These are phyloP conservation scores for Boletus rex-veris DNA, from an alignment of 768 basidiomycete genomes.

Conservation along the genomic window DNA sequence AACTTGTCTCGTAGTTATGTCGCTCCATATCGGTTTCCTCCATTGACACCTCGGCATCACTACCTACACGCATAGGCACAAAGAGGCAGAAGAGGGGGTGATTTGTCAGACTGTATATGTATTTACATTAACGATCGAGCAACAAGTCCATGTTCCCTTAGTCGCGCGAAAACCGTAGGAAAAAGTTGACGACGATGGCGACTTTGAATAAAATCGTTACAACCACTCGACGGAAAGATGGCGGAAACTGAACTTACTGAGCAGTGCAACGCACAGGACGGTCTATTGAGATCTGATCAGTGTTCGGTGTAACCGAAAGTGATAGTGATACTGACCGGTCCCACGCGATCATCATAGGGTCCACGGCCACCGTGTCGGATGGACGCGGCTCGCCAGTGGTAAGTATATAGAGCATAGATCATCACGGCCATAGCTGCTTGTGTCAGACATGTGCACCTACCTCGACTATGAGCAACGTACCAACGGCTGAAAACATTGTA, in stretches of 20 bases:
- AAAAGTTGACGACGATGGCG: slow-evolving; percentile 81
- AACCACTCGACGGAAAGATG: not conserved
- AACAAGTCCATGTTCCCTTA: slow-evolving; percentile 10
- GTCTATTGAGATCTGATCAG: slow-evolving; percentile 47
- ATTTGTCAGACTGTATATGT: slow-evolving; percentile 7
- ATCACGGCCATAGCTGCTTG: slow-evolving; percentile 88
- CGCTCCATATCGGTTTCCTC: slow-evolving; percentile 75
- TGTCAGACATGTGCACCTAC: slow-evolving; percentile 9
- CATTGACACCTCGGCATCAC: slow-evolving; percentile 60
- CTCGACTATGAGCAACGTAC: slow-evolving; percentile 41
- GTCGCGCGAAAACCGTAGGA: slow-evolving; percentile 65
- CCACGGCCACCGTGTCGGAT: slow-evolving; percentile 90
- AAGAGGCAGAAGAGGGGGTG: slow-evolving; percentile 59
- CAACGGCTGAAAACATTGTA: slow-evolving; percentile 92
- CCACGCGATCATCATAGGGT: slow-evolving; percentile 94
- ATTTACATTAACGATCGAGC: slow-evolving; percentile 14
- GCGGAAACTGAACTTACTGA: slow-evolving; percentile 45
- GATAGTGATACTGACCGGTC: slow-evolving; percentile 65
- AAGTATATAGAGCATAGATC: slow-evolving; percentile 92
- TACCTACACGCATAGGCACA: slow-evolving; percentile 46
- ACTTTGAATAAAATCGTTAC: slow-evolving; percentile 40
- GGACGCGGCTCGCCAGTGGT: slow-evolving; percentile 93
- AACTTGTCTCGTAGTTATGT: slow-evolving; percentile 38
- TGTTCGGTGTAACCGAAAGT: slow-evolving; percentile 4
- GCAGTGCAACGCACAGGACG: slow-evolving; percentile 75